phyloP scores from a whole-genome alignment of 2,329 filamentous ascomycete genomes.

The Trichoderma sp. region DNA sequence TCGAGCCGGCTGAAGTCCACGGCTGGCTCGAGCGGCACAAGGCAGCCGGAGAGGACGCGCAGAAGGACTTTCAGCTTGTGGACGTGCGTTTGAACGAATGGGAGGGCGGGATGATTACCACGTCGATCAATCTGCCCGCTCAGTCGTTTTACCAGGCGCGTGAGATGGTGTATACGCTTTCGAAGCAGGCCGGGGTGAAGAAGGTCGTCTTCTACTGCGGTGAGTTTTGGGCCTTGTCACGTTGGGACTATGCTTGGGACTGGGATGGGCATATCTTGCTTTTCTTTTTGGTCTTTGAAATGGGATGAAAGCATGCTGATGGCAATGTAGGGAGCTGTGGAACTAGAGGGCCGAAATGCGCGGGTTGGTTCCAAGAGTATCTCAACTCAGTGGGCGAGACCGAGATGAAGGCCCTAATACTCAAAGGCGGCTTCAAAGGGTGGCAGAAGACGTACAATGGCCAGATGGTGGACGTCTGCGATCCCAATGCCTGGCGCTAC shows the following conservation, averaged over 20 bases:
- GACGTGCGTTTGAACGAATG: constrained; percentile 58
- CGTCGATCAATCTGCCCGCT: constrained; percentile 60
- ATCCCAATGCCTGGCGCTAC: constrained; percentile 45
- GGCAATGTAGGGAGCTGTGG: constrained; percentile 50
- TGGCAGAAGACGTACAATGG: constrained; percentile 56
- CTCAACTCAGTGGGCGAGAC: constrained; percentile 50
- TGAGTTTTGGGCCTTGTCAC: constrained; percentile 34
- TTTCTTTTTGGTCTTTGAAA: too few relatives aligned
- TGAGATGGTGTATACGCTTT: constrained; percentile 51
- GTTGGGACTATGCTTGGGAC: too few relatives aligned
- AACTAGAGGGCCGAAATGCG: constrained; percentile 55
- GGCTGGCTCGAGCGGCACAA: constrained; percentile 42
- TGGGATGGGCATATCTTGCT: too few relatives aligned
- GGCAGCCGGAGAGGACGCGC: constrained; percentile 35
- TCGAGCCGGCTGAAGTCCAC: constrained; percentile 47
- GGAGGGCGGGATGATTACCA: constrained; percentile 61
- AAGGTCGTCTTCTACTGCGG: constrained; percentile 60
- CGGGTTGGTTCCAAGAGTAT: constrained; percentile 61
- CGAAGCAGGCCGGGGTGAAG: constrained; percentile 52
- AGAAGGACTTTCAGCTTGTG: constrained; percentile 50
- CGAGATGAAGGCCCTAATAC: constrained; percentile 49
- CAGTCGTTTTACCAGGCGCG: constrained; percentile 57
- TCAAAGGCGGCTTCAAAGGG: constrained; percentile 57
- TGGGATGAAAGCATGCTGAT: too few relatives aligned
- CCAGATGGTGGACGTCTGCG: constrained; percentile 54